phyloP scores from a whole-genome alignment of 2,329 filamentous ascomycete species.

The Colletotrichum abscissum region DNA sequence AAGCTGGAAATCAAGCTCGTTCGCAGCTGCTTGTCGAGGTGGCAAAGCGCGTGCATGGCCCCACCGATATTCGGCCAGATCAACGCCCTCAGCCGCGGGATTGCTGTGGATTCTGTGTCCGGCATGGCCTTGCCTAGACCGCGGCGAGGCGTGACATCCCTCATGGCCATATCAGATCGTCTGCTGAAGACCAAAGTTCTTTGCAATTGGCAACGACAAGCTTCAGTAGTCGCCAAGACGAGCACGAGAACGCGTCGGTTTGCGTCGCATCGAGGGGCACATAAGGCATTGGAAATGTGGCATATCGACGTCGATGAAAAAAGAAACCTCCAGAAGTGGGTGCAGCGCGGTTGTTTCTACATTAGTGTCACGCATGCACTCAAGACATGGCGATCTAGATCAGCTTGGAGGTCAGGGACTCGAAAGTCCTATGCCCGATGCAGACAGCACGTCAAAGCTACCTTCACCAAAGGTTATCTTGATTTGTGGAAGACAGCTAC shows the following conservation, averaged over 20 bases:
- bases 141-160: neutral
- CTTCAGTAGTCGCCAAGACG: neutral
- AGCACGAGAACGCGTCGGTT: conserved; percentile 6
- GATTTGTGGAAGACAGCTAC: conserved; percentile 25
- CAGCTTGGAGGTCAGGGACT: conserved; percentile 22
- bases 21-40: conserved; percentile 4
- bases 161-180: conserved; percentile 2
- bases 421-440: conserved; percentile 31
- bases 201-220: conserved; percentile 20
- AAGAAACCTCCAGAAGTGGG: conserved; percentile 12
- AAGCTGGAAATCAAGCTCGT: conserved; percentile 19
- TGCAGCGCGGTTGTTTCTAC: conserved; percentile 22
- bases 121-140: neutral
- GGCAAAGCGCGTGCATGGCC: conserved; percentile 18
- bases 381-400: conserved; percentile 17
- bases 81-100: neutral
- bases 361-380: conserved; percentile 4
- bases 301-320: neutral
- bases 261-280: conserved; percentile 9
- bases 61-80: neutral
- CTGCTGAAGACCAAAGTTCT: conserved; percentile 27
- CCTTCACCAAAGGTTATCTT: conserved; percentile 25
- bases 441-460: conserved; percentile 29
- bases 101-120: neutral
- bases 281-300: conserved; percentile 14